These are phyloP conservation scores for Tetratostichococcus sp. DNA, from an alignment of 139 green algal genomes.

Conservation along the genomic window DNA sequence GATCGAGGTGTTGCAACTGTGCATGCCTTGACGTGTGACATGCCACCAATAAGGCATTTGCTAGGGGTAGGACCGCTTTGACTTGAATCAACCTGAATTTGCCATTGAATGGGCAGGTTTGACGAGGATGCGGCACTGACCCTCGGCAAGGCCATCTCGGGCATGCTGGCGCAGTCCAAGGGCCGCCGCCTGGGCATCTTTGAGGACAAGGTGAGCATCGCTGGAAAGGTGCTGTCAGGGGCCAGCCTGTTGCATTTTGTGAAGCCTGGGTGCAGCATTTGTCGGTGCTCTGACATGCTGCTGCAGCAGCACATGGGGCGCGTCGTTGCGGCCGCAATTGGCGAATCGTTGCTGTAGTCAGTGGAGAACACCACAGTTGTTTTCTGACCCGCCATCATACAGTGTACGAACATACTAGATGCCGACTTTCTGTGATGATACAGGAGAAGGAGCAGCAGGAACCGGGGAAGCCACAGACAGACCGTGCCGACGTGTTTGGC, in stretches of 20 bases:
- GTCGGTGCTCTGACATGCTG: constrained; percentile 25
- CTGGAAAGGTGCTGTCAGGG: constrained; percentile 34
- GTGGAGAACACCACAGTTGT: too few species aligned
- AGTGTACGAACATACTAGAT: constrained; percentile 6
- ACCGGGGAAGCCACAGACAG: background rate
- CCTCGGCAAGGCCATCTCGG: constrained; percentile 31
- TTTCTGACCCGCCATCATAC: too few species aligned
- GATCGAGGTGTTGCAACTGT: too few species aligned
- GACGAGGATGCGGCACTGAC: constrained; percentile 27
- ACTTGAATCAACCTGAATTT: too few species aligned
- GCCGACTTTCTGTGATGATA: background rate
- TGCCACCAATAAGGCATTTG: too few species aligned
- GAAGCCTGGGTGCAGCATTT: too few species aligned
- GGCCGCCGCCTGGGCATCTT: constrained; percentile 28
- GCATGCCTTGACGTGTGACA: too few species aligned
- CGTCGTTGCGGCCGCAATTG: background rate
- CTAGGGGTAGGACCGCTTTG: too few species aligned
- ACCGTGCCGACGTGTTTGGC: background rate
- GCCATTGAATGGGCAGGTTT: too few species aligned
- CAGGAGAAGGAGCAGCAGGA: background rate
- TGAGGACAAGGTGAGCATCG: constrained; percentile 18
- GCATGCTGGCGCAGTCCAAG: constrained; percentile 36
- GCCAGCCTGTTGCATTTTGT: too few species aligned
- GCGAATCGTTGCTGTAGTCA: background rate
- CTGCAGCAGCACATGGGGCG: background rate